These are phyloP conservation scores for Phtheirospermum japonicum DNA, from an alignment of 257 asterid genomes.

Conservation along the genomic window DNA sequence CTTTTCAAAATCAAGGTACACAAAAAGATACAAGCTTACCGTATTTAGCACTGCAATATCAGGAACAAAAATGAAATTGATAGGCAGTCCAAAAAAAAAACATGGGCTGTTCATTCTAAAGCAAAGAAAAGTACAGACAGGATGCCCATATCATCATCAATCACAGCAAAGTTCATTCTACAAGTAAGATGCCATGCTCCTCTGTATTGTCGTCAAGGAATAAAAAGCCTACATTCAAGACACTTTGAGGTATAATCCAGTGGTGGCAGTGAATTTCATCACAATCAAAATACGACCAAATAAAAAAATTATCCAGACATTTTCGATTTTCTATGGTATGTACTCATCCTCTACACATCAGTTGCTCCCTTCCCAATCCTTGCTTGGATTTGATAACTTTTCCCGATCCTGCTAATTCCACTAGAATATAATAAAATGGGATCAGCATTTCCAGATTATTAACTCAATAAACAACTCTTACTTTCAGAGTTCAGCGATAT, in stretches of 20 bases:
- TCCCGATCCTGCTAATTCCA: constrained; percentile 20
- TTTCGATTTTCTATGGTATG: constrained; percentile 16
- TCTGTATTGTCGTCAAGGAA: constrained; percentile 22
- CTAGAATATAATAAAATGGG: constrained; percentile 6
- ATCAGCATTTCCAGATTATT: constrained; percentile 6
- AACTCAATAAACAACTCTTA: background rate
- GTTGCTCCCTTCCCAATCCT: constrained; percentile 27
- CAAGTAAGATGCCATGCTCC: constrained; percentile 23
- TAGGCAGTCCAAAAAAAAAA: too few species aligned
- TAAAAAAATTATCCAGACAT: constrained; percentile 11
- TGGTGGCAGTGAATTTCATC: constrained; percentile 9
- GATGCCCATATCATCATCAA: constrained; percentile 13
- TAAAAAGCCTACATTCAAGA: constrained; percentile 19
- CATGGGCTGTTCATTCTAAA: too few species aligned
- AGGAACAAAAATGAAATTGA: too few species aligned
- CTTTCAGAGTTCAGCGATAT: background rate
- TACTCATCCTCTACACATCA: constrained; percentile 32
- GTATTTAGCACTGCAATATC: too few species aligned
- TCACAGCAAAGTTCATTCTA: constrained; percentile 19
- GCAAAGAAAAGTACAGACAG: constrained; percentile 5
- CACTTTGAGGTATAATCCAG: constrained; percentile 9
- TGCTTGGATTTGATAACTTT: constrained; percentile 15
- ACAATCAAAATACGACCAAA: constrained; percentile 16
- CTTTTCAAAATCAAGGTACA: too few species aligned
- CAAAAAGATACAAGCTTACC: too few species aligned